Base-by-base conservation (phyloP, 371 early-diverging fungal species). In the Mortierella sp. region DNA sequence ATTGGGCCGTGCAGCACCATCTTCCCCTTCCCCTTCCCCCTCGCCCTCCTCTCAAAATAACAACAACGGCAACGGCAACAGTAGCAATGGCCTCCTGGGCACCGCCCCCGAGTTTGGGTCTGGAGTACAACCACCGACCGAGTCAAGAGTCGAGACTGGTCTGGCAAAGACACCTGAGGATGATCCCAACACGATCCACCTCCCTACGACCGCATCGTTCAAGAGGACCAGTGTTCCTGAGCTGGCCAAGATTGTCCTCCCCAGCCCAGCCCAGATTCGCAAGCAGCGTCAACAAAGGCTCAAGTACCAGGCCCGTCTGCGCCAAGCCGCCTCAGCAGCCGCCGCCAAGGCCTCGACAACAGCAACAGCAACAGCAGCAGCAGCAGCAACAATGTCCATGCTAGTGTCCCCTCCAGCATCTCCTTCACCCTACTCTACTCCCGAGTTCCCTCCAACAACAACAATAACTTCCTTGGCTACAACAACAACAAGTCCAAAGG, bases 241-340 rank as follows among this genome's bases (percentile, higher is more conserved):
- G 31, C 24, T 76, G 4, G 58, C 76, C 19, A 73, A 50, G 55
- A 76, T 80, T 53, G 65, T 65, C 16, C 64, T 80, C 37, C 80
- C 80, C 1, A 72, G 76, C 5, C 63, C 66, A 31, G 77, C 48
- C 29, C 76, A 76, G 43, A 80, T 80, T 55, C 72, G 77, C 29
- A 80, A 48, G 45, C 76, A 73, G 43, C 80, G 80, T 19, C 72
- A 66, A 3, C 80, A 76, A 34, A 65, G 80, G 39, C 76, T 80
- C 70, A 80, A 80, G 55, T 55, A 52, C 45, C 80, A 80, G 44
- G 70, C 66, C 37, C 76, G 80, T 43, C 73, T 80, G 48, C 76
- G 80, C n/a, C 80, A 80, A 58, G 37, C 73, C 8, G 70, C 66
- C 2, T 43, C 79, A 0, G 61, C 58, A 4, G 29, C 55, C 9